Evolutionary conservation across 495 filamentous ascomycete species (phyloP).

Genomic region (Evansstolkia leycettana): DNA sequence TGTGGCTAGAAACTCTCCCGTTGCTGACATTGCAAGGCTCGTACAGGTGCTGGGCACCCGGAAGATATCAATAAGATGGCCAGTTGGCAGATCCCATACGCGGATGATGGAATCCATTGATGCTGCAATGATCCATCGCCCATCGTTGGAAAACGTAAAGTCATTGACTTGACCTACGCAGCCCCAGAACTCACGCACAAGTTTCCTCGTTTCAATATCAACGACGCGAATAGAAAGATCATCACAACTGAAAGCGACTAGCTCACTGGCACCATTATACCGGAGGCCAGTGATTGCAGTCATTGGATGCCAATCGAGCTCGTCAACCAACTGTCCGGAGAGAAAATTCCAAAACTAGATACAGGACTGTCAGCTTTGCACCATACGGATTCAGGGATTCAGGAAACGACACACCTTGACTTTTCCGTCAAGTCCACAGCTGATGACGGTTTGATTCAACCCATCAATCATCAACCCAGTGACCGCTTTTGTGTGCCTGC

Average conservation of each 20-base stretch:
- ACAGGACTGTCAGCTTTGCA: slow-evolving; percentile 4
- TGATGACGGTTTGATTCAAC: slow-evolving; percentile 70
- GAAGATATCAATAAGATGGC: slow-evolving; percentile 86
- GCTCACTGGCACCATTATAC: slow-evolving; percentile 68
- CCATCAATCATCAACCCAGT: slow-evolving; percentile 78
- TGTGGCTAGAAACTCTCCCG: slow-evolving; percentile 86
- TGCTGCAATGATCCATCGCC: slow-evolving; percentile 84
- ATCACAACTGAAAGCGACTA: slow-evolving; percentile 82
- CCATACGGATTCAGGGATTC: not conserved
- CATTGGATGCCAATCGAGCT: slow-evolving; percentile 79
- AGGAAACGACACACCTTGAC: slow-evolving; percentile 46
- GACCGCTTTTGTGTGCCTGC: slow-evolving; percentile 68
- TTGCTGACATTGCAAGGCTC: slow-evolving; percentile 73
- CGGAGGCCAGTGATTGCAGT: slow-evolving; percentile 62
- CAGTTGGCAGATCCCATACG: slow-evolving; percentile 92
- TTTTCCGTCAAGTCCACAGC: slow-evolving; percentile 82
- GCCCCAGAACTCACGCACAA: slow-evolving; percentile 89
- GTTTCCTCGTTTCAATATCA: slow-evolving; percentile 78
- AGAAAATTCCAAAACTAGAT: slow-evolving; percentile 80
- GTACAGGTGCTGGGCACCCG: slow-evolving; percentile 63
- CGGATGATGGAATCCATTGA: slow-evolving; percentile 72
- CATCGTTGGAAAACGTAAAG: slow-evolving; percentile 85
- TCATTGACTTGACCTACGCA: slow-evolving; percentile 71
- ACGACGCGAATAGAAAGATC: slow-evolving; percentile 80
- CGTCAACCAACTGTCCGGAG: slow-evolving; percentile 61